phyloP scores from a whole-genome alignment of 2,329 filamentous ascomycete genomes.

The Chrysoporthe deuterocubensis region DNA sequence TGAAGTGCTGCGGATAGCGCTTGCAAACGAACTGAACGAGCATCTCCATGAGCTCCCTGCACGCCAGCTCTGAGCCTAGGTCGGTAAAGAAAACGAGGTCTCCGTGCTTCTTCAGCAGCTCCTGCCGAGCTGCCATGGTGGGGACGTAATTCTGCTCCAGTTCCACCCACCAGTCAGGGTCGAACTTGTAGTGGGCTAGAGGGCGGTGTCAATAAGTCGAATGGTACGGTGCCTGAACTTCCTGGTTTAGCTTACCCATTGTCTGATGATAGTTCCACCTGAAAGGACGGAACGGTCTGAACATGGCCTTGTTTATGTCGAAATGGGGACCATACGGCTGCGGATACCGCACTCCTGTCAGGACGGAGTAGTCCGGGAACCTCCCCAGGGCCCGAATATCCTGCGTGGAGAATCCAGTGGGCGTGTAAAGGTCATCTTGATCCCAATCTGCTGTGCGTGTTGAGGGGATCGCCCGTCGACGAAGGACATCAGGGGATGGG shows the following conservation, averaged over 20 bases:
- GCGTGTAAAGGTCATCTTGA: conserved; percentile 32
- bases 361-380: conserved; percentile 77
- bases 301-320: conserved; percentile 67
- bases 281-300: conserved; percentile 80
- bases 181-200: conserved; percentile 76
- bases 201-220: conserved; percentile 1
- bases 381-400: conserved; percentile 73
- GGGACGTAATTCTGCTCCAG: conserved; percentile 73
- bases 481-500: conserved; percentile 20
- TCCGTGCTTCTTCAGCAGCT: conserved; percentile 66
- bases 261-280: conserved; percentile 88
- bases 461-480: conserved; percentile 35
- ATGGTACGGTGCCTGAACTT: conserved; percentile 1
- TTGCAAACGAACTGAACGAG: conserved; percentile 76
- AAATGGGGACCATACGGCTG: conserved; percentile 63
- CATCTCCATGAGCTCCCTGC: conserved; percentile 90
- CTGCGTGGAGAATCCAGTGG: conserved; percentile 69
- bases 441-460: conserved; percentile 26
- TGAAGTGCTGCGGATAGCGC: conserved; percentile 77
- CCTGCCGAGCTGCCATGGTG: conserved; percentile 70
- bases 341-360: conserved; percentile 77
- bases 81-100: conserved; percentile 67
- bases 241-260: conserved; percentile 69
- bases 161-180: conserved; percentile 88
- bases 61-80: conserved; percentile 77